phyloP scores from a whole-genome alignment of 257 asterid genomes.

The Sherardia arvensis region DNA sequence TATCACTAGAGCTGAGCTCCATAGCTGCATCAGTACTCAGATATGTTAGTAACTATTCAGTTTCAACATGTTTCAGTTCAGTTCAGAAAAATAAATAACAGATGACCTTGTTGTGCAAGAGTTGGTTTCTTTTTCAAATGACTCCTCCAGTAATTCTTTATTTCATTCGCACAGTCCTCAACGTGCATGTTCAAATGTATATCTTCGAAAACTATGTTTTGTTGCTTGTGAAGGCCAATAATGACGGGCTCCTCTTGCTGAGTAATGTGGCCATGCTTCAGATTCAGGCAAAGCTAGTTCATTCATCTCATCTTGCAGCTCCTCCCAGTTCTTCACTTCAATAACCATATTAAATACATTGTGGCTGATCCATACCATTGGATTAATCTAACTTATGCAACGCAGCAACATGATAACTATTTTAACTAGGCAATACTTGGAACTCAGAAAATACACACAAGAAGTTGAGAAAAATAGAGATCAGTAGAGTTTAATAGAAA shows the following conservation, averaged over 20 bases:
- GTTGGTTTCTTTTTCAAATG: constrained; percentile 38
- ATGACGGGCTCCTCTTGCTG: constrained; percentile 44
- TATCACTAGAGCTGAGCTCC: constrained; percentile 1
- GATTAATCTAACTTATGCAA: too few species aligned
- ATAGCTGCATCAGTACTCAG: neutral
- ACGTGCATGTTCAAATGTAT: constrained; percentile 31
- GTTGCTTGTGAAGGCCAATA: constrained; percentile 47
- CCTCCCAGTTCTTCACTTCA: constrained; percentile 61
- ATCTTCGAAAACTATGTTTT: neutral
- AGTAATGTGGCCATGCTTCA: constrained; percentile 50
- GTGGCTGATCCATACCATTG: constrained; percentile 26
- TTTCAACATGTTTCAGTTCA: too few species aligned
- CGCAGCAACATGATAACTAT: too few species aligned
- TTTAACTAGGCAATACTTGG: neutral
- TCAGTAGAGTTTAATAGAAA: too few species aligned
- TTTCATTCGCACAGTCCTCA: constrained; percentile 73
- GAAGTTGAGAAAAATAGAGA: too few species aligned
- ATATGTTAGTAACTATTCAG: neutral
- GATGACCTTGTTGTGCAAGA: constrained; percentile 1
- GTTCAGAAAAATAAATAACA: too few species aligned
- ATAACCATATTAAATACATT: constrained; percentile 18
- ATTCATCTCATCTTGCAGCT: constrained; percentile 76
- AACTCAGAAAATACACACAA: neutral
- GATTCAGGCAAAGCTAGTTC: too few species aligned
- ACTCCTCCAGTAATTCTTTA: constrained; percentile 71